These are phyloP conservation scores for Diospyros kaki DNA, from an alignment of 148 eudicot genomes.

Conservation along the genomic window DNA sequence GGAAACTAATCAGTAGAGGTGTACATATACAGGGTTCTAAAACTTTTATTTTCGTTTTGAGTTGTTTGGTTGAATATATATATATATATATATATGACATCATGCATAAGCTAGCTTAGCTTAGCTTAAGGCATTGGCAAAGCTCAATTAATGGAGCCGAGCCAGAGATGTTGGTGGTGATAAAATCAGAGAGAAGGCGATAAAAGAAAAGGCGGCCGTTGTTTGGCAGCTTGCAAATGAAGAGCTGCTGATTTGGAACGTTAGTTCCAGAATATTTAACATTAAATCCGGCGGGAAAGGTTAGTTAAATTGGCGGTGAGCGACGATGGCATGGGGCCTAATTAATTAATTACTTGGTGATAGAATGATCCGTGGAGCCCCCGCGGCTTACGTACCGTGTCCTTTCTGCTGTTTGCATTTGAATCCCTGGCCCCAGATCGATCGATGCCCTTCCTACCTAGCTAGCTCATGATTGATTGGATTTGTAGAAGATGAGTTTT, in stretches of 20 bases:
- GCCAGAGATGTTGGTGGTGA: background rate
- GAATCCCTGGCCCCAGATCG: background rate
- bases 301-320: conserved; percentile 12
- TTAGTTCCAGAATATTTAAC: conserved; percentile 5
- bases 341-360: conserved; percentile 19
- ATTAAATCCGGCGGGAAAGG: conserved; percentile 19
- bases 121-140: background rate
- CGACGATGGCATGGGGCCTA: background rate
- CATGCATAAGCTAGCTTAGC: background rate
- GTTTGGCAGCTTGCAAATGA: conserved; percentile 19
- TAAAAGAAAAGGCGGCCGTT: conserved; percentile 17
- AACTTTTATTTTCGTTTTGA: too few species aligned
- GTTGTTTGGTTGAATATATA: too few species aligned
- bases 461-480: too few species aligned
- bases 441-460: too few species aligned
- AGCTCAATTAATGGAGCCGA: background rate
- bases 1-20: too few species aligned
- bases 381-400: conserved; percentile 13
- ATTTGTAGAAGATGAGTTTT: too few species aligned
- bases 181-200: conserved; percentile 15
- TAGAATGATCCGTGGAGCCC: conserved; percentile 28
- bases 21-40: too few species aligned
- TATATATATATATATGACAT: background rate
- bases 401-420: conserved; percentile 24
- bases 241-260: conserved; percentile 19